Conservation (phyloP, 768 basidiomycete genomes). For the Gloeostereum incarnatum region DNA sequence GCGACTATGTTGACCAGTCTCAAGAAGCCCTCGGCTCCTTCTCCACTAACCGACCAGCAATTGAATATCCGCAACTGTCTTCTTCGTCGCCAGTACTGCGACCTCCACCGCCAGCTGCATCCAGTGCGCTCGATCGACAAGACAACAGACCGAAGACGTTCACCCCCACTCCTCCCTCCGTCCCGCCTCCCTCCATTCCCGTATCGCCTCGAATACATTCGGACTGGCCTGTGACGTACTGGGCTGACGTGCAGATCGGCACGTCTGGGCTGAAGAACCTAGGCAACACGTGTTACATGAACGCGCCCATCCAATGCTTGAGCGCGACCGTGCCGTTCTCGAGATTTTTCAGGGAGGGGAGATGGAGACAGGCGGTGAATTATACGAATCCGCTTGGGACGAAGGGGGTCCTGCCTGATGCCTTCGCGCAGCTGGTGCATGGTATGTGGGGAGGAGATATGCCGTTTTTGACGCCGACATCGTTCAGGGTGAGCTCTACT, state of each 20-base stretch:
- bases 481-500: constrained; percentile 61
- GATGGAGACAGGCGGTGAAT: constrained; percentile 81
- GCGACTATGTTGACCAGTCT: constrained; percentile 75
- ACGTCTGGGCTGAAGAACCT: constrained; percentile 88
- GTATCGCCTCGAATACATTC: constrained; percentile 58
- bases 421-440: constrained; percentile 77
- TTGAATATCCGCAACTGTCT: constrained; percentile 76
- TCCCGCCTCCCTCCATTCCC: constrained; percentile 24
- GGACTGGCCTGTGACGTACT: constrained; percentile 79
- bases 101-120: constrained; percentile 73
- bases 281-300: constrained; percentile 99
- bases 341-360: constrained; percentile 81
- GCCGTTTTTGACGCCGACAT: constrained; percentile 71
- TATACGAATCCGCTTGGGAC: constrained; percentile 80
- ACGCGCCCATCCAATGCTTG: constrained; percentile 93
- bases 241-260: constrained; percentile 73
- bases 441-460: constrained; percentile 86
- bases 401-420: constrained; percentile 69
- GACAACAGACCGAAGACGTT: constrained; percentile 39
- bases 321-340: constrained; percentile 92
- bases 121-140: constrained; percentile 63
- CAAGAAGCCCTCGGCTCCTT: constrained; percentile 49
- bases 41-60: constrained; percentile 34
- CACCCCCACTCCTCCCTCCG: constrained; percentile 18
- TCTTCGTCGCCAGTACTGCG: constrained; percentile 54